Conservation (phyloP, 176 grass and related monocot species). For the Triticum monococcum region DNA sequence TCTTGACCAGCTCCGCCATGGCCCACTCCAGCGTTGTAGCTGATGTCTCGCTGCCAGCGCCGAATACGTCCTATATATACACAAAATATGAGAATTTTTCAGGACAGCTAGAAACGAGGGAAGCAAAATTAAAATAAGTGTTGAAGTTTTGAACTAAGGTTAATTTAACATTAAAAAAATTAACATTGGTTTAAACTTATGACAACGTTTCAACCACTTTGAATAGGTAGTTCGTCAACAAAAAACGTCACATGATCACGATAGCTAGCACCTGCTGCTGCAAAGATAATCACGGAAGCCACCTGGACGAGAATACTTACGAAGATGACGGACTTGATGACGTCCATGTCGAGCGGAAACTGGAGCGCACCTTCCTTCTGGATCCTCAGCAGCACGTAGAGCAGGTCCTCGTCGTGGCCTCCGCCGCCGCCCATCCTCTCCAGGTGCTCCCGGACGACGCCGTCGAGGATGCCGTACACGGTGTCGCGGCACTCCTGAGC, state of each 20-base stretch:
- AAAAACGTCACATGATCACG: too few species aligned
- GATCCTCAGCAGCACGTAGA: neutral
- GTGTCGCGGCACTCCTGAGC: neutral
- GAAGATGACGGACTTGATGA: neutral
- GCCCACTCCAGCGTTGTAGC: neutral
- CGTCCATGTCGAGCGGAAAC: neutral
- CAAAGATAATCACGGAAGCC: too few species aligned
- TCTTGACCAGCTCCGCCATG: neutral
- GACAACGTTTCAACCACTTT: too few species aligned
- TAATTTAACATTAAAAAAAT: too few species aligned
- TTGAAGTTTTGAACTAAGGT: too few species aligned
- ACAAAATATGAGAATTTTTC: neutral
- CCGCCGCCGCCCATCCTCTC: neutral
- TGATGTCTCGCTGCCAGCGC: neutral
- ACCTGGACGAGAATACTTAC: neutral
- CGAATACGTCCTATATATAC: neutral
- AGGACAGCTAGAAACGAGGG: too few species aligned
- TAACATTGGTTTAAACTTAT: too few species aligned
- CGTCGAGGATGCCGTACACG: neutral
- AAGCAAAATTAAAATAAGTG: too few species aligned
- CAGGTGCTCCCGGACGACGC: neutral
- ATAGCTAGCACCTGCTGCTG: too few species aligned
- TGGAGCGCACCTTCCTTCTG: neutral
- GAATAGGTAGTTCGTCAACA: too few species aligned
- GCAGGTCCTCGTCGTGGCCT: neutral